These are phyloP conservation scores for Boletellus ananas DNA, from an alignment of 768 basidiomycete genomes.

Conservation along the genomic window DNA sequence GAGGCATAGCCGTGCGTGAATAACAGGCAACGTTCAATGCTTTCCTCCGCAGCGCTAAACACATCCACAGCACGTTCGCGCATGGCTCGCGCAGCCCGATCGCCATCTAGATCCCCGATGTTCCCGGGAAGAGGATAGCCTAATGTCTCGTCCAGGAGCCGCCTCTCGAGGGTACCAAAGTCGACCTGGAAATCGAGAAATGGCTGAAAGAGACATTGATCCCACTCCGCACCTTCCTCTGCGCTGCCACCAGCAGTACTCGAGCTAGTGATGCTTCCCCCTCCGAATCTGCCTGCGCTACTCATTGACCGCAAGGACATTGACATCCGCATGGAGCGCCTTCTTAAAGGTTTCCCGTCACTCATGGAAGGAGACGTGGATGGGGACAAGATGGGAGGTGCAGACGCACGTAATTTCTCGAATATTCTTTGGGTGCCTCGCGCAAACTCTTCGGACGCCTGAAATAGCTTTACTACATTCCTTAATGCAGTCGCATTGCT, in stretches of 20 bases:
- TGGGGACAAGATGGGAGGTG: constrained; percentile 16
- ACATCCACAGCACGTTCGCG: constrained; percentile 74
- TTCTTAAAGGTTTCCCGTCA: constrained; percentile 37
- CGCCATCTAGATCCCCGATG: constrained; percentile 26
- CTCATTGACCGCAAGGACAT: constrained; percentile 53
- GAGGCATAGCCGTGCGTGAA: constrained; percentile 92
- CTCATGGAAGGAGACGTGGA: constrained; percentile 19
- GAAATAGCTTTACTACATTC: constrained; percentile 68
- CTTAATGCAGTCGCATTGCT: constrained; percentile 54
- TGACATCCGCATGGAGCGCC: constrained; percentile 61
- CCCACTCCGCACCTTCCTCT: constrained; percentile 62
- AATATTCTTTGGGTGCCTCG: constrained; percentile 67
- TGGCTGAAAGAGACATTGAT: constrained; percentile 88
- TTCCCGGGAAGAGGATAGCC: constrained; percentile 40
- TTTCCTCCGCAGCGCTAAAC: constrained; percentile 76
- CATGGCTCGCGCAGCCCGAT: constrained; percentile 56
- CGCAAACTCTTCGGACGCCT: constrained; percentile 81
- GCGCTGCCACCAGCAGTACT: not conserved
- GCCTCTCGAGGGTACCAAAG: constrained; percentile 74
- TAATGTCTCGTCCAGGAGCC: constrained; percentile 59
- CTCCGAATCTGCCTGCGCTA: constrained; percentile 17
- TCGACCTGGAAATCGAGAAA: constrained; percentile 90
- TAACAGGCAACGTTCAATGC: constrained; percentile 63
- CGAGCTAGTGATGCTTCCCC: constrained; percentile 8
- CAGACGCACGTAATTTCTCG: constrained; percentile 58